phyloP scores from a whole-genome alignment of 2,329 filamentous ascomycete genomes.

The Corynespora cassiicola region DNA sequence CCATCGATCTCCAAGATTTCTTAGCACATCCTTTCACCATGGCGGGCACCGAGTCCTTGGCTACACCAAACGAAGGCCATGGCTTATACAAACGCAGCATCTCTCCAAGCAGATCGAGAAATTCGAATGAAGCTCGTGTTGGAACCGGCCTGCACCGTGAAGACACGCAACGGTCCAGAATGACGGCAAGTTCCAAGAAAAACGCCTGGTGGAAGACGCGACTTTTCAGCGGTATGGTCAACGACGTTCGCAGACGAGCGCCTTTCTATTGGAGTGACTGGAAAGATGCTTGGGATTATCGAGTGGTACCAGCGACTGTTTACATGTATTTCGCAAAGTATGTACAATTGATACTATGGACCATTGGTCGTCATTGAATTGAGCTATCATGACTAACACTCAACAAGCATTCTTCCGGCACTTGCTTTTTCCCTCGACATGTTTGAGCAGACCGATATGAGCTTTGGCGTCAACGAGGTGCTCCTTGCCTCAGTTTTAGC shows the following conservation, averaged over 20 bases:
- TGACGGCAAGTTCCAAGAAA: constrained; percentile 21
- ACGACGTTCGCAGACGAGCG: constrained; percentile 75
- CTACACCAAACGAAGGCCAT: too few relatives aligned
- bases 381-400: constrained; percentile 5
- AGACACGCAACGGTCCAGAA: constrained; percentile 20
- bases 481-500: constrained; percentile 85
- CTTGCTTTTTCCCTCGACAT: constrained; percentile 91
- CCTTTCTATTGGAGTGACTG: constrained; percentile 86
- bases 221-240: constrained; percentile 79
- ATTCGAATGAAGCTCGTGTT: too few relatives aligned
- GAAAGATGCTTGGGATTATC: constrained; percentile 88
- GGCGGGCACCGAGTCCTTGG: too few relatives aligned
- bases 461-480: constrained; percentile 90
- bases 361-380: neutral
- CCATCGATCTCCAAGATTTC: too few relatives aligned
- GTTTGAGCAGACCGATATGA: constrained; percentile 85
- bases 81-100: too few relatives aligned
- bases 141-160: constrained; percentile 19
- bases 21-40: too few relatives aligned
- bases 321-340: constrained; percentile 98
- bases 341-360: too few relatives aligned
- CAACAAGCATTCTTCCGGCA: constrained; percentile 79
- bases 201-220: constrained; percentile 74
- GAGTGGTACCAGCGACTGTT: constrained; percentile 82
- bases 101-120: too few relatives aligned